These are phyloP conservation scores for Lagerstroemia speciosa DNA, from an alignment of 345 rosid species.

Conservation along the genomic window DNA sequence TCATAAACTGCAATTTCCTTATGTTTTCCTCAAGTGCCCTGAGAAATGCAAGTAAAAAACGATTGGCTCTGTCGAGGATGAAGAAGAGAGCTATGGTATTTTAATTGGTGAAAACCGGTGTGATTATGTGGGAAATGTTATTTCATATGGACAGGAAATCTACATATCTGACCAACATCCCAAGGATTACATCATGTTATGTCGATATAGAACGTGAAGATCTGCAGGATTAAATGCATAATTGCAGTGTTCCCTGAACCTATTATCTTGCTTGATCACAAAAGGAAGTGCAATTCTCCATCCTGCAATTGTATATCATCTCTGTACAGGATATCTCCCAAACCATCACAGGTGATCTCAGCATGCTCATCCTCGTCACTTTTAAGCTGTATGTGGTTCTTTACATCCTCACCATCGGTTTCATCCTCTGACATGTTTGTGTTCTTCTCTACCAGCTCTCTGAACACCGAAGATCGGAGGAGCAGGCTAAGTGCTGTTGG, in stretches of 20 bases:
- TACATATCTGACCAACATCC: neutral
- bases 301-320: slow-evolving; percentile 24
- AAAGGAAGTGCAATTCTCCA: slow-evolving; percentile 23
- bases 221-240: neutral
- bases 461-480: slow-evolving; percentile 45
- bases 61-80: too few species aligned
- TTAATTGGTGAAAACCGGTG: too few species aligned
- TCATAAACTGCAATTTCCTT: too few species aligned
- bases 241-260: neutral
- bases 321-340: slow-evolving; percentile 24
- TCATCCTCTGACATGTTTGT: slow-evolving; percentile 23
- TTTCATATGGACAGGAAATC: neutral
- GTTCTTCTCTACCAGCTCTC: slow-evolving; percentile 47
- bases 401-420: slow-evolving; percentile 23
- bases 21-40: too few species aligned
- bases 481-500: slow-evolving; percentile 53
- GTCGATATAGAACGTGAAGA: neutral
- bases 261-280: slow-evolving; percentile 10
- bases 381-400: slow-evolving; percentile 12
- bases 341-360: slow-evolving; percentile 26
- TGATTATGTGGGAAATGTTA: too few species aligned
- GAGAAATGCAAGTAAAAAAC: too few species aligned
- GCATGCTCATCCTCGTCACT: slow-evolving; percentile 31
- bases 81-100: too few species aligned
- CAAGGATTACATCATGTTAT: neutral